Evolutionary conservation across 2,329 filamentous ascomycete genomes (phyloP), one percentile per base, ranked within the genome.

Genomic region (Fusarium clavum): DNA sequence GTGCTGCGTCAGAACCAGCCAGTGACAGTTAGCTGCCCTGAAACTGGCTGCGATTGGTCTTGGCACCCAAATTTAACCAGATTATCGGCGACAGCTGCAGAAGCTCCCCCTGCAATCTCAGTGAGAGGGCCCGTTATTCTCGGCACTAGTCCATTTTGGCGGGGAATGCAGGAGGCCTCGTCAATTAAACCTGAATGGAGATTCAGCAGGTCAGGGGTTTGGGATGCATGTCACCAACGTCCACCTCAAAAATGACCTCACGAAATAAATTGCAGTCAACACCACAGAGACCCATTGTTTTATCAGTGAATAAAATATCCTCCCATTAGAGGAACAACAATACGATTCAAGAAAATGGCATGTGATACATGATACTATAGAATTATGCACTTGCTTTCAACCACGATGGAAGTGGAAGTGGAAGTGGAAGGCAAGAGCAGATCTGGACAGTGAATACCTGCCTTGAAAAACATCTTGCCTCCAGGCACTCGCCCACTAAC

Each of bases 1-100:
- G 53, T 27, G 54, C 53, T 52, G 60, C 53, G 52, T 65, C 61
- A 65, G 53, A 65, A 56, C 51, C 55, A 54, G 46, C 12, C 64
- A 58, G 64, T 71, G 68, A 71, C 68, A 71, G 64, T 61, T 58
- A 71, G 47, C 54, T 43, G 64, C 20, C 29, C 57, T 66, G 53
- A 67, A 66, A 69, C 69, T 70, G 69, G 69, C 49, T 54, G 46
- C 51, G 13, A 74, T 60, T 70, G 55, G 69, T 58, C 71, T 73
- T 74, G 73, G 73, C 64, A 69, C 49, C 25, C 32, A 63, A 61
- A 49, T 61, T 55, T 52, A 63, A 47, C 68, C 70, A 75, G 64
- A 66, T 72, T 41, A 58, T 67, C 70, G 70, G 67, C 64, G 61
- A 72, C 64, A 57, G 41, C 64, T 67, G 51, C 54, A 57, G 65